Percentiles rank a stretch among this genome's conserved stretches.
Evolutionary conservation across 495 filamentous ascomycete species (phyloP).

Genomic region (Aspergillus taichungensis): DNA sequence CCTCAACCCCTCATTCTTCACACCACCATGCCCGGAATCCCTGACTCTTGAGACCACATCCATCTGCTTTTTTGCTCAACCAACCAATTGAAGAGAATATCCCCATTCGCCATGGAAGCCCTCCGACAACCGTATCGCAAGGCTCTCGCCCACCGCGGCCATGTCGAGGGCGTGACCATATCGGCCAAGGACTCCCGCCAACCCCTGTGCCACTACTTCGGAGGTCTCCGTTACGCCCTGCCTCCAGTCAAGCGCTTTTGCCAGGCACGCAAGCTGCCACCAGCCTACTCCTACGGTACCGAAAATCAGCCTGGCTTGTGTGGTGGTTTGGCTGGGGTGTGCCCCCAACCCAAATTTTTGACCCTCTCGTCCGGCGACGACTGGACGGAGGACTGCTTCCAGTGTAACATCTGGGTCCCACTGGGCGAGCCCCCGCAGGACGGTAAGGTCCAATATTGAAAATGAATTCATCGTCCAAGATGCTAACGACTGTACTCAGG

Average conservation of each 20-base stretch:
- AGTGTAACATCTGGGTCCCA: constrained; percentile 37
- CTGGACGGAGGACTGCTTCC: constrained; percentile 37
- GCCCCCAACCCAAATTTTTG: constrained; percentile 30
- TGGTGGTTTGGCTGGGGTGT: constrained; percentile 21
- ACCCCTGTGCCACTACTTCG: constrained; percentile 34
- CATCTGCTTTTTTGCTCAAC: not conserved
- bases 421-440: constrained; percentile 22
- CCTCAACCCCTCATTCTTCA: too few species aligned
- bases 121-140: constrained; percentile 17
- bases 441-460: constrained; percentile 10
- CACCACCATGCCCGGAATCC: too few species aligned
- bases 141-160: constrained; percentile 26
- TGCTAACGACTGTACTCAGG: constrained; percentile 11
- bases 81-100: not conserved
- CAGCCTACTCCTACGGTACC: constrained; percentile 29
- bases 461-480: not conserved
- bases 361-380: constrained; percentile 11
- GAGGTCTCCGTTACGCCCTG: constrained; percentile 35
- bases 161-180: constrained; percentile 30
- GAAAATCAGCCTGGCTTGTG: constrained; percentile 20
- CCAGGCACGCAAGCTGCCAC: constrained; percentile 22
- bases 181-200: constrained; percentile 6
- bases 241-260: constrained; percentile 30
- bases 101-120: constrained; percentile 18
- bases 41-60: too few species aligned